These are phyloP conservation scores for Platismatia glauca DNA, from an alignment of 495 filamentous ascomycete genomes.

Conservation along the genomic window DNA sequence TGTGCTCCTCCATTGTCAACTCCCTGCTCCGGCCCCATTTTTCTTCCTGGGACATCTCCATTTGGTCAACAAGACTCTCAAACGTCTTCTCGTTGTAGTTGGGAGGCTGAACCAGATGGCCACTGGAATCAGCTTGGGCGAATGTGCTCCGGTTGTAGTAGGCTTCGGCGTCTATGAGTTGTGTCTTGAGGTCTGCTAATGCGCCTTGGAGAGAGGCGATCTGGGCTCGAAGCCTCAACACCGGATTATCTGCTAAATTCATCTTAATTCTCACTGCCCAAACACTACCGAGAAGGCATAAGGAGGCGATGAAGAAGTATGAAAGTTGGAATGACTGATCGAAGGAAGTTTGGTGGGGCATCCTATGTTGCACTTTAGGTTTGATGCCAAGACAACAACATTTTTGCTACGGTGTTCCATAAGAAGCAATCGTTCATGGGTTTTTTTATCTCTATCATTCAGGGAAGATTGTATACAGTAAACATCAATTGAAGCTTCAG, in stretches of 20 bases:
- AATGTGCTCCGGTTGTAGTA: not conserved
- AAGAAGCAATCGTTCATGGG: too few relatives aligned
- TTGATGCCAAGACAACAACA: too few relatives aligned
- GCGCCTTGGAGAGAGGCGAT: constrained; percentile 8
- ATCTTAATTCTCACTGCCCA: not conserved
- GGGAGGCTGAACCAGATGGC: not conserved
- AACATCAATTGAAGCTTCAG: too few relatives aligned
- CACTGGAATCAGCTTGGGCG: not conserved
- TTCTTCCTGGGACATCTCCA: not conserved
- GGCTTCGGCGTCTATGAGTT: not conserved
- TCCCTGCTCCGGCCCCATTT: not conserved
- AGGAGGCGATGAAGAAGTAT: not conserved
- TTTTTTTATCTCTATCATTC: too few relatives aligned
- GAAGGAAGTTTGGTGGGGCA: too few relatives aligned
- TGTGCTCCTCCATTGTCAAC: constrained; percentile 51
- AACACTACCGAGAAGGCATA: not conserved
- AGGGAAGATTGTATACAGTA: too few relatives aligned
- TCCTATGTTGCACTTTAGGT: too few relatives aligned
- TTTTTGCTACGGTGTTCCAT: too few relatives aligned
- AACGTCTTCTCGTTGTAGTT: not conserved
- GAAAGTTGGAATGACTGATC: too few relatives aligned
- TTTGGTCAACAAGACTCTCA: not conserved
- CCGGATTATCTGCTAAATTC: not conserved
- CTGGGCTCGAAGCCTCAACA: not conserved
- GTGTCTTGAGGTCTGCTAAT: constrained; percentile 1